Percentiles rank a stretch among this genome's conserved stretches.
Conservation (phyloP, 768 basidiomycete species). For the Pulveroboletus sp. region DNA sequence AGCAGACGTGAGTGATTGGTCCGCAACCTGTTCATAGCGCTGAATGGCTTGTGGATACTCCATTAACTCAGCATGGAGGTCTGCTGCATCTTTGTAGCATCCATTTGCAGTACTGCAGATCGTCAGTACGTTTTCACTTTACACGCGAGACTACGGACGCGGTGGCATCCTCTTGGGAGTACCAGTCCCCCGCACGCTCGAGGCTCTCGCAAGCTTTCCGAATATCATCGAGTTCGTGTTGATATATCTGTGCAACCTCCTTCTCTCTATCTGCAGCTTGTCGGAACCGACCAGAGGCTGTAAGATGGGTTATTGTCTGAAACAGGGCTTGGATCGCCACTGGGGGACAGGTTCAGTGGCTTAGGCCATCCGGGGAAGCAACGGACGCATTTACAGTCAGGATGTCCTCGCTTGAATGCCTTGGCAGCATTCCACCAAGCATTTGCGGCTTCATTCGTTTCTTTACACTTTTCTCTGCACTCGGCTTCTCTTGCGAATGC, state of each 20-base stretch:
- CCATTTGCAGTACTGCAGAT: slow-evolving; percentile 80
- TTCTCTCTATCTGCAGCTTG: slow-evolving; percentile 98
- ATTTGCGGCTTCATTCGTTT: slow-evolving; percentile 91
- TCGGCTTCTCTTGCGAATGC: slow-evolving; percentile 92
- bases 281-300: slow-evolving; percentile 82
- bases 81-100: slow-evolving; percentile 95
- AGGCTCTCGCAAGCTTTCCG: slow-evolving; percentile 87
- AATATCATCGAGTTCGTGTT: slow-evolving; percentile 77
- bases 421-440: slow-evolving; percentile 99
- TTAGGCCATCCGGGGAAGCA: background rate
- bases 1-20: slow-evolving; percentile 70
- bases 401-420: slow-evolving; percentile 86
- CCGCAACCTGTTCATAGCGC: slow-evolving; percentile 87
- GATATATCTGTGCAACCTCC: slow-evolving; percentile 90
- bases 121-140: background rate
- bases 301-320: slow-evolving; percentile 80
- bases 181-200: slow-evolving; percentile 92
- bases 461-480: slow-evolving; percentile 83
- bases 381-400: slow-evolving; percentile 59
- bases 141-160: slow-evolving; percentile 56
- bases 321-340: slow-evolving; percentile 87
- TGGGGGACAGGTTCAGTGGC: slow-evolving; percentile 30
- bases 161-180: slow-evolving; percentile 92
- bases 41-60: slow-evolving; percentile 82
- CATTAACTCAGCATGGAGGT: slow-evolving; percentile 85